These are phyloP conservation scores for Beauveria scarabaeidicola DNA, from an alignment of 2,329 filamentous ascomycete species.

Conservation along the genomic window DNA sequence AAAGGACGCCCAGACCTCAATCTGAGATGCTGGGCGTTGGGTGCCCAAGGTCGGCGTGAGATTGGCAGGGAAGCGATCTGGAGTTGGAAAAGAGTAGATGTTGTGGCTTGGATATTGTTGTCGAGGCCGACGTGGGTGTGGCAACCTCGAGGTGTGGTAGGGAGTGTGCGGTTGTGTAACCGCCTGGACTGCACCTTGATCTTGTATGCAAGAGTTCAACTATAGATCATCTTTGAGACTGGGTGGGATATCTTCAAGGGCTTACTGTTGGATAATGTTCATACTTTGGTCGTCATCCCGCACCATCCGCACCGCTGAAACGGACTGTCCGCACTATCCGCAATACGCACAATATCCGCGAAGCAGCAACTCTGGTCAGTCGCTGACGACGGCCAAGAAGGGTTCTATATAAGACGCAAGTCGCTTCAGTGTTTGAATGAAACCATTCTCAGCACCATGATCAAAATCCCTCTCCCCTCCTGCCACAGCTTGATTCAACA, in stretches of 20 bases:
- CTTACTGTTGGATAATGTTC: no score
- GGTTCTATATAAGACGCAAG: neutral
- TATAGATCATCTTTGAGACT: no score
- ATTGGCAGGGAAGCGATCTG: neutral
- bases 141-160: no score
- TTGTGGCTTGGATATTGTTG: neutral
- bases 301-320: neutral
- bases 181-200: no score
- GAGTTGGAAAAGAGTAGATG: neutral
- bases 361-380: constrained; percentile 1
- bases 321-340: constrained; percentile 7
- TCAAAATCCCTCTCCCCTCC: neutral
- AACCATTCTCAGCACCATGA: neutral
- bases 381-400: neutral
- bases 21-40: neutral
- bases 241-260: no score
- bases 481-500: neutral
- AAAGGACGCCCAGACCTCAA: neutral
- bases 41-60: neutral
- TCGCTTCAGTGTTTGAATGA: neutral
- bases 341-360: constrained; percentile 5
- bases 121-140: no score
- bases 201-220: no score
- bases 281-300: neutral
- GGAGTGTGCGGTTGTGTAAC: no score